Evolutionary conservation across 2,329 filamentous ascomycete genomes (phyloP).

Genomic region (Dactylonectria estremocensis): DNA sequence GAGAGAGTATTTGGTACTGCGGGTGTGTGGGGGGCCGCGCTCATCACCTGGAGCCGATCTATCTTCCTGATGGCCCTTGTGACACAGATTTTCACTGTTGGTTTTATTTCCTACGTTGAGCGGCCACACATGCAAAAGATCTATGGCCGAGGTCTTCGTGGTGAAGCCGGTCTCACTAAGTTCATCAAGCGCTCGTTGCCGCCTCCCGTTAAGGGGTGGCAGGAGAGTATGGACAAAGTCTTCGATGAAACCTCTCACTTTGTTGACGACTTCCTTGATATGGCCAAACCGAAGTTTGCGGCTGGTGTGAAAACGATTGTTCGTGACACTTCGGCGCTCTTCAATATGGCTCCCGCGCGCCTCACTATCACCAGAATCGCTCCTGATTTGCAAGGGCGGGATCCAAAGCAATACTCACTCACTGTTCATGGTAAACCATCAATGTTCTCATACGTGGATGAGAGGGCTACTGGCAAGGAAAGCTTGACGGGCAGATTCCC

Average conservation of each 20-base stretch:
- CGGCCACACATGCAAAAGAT: conserved; percentile 98
- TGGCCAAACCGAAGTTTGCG: conserved; percentile 87
- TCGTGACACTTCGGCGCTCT: conserved; percentile 87
- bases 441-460: conserved; percentile 63
- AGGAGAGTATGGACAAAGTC: conserved; percentile 89
- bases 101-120: conserved; percentile 94
- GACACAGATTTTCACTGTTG: conserved; percentile 87
- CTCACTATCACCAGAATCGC: conserved; percentile 86
- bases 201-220: conserved; percentile 84
- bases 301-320: conserved; percentile 90
- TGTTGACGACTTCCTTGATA: conserved; percentile 91
- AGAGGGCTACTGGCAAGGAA: conserved; percentile 80
- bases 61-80: conserved; percentile 90
- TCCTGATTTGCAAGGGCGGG: conserved; percentile 83
- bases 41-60: conserved; percentile 91
- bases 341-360: conserved; percentile 90
- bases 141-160: conserved; percentile 86
- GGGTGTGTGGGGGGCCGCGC: conserved; percentile 93
- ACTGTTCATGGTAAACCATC: conserved; percentile 78
- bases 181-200: conserved; percentile 91
- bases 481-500: conserved; percentile 78
- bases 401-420: conserved; percentile 86
- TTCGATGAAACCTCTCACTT: conserved; percentile 90
- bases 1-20: conserved; percentile 94
- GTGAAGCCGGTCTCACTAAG: conserved; percentile 92